Percentiles rank a stretch among this genome's conserved stretches.
These are phyloP conservation scores for Baorangia bicolor DNA, from an alignment of 768 basidiomycete species.

Conservation along the genomic window DNA sequence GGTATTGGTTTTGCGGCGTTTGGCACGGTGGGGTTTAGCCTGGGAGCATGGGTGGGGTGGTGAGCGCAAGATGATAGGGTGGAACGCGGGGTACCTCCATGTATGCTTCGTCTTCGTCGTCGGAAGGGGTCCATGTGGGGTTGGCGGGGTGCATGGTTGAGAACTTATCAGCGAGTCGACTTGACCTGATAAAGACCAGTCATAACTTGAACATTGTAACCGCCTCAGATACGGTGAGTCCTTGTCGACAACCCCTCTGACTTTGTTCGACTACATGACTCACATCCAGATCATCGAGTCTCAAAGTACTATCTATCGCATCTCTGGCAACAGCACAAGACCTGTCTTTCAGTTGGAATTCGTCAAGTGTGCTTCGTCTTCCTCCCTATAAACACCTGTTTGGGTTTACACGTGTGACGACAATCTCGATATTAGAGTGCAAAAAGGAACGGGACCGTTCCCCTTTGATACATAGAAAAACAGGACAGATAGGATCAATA, in stretches of 20 bases:
- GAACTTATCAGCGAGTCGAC: too few species aligned
- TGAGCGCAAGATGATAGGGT: background rate
- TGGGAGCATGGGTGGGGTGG: background rate
- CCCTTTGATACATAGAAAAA: constrained; percentile 1
- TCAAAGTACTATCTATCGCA: too few species aligned
- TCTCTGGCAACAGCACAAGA: background rate
- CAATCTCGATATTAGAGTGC: background rate
- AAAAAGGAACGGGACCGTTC: background rate
- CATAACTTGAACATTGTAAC: too few species aligned
- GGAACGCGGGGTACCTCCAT: constrained; percentile 13
- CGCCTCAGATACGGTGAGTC: too few species aligned
- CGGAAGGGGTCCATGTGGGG: constrained; percentile 11
- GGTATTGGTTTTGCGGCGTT: constrained; percentile 28
- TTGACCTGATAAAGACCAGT: too few species aligned
- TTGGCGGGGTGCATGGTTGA: background rate
- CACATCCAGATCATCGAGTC: too few species aligned
- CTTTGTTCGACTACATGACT: too few species aligned
- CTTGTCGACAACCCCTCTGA: too few species aligned
- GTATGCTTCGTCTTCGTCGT: constrained; percentile 23
- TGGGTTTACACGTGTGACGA: background rate
- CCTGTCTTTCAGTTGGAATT: too few species aligned
- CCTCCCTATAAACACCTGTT: background rate
- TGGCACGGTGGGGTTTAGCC: constrained; percentile 16
- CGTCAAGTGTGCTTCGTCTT: too few species aligned
- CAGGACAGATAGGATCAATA: background rate